Percentiles rank a stretch among this genome's conserved stretches.
Evolutionary conservation across 2,329 filamentous ascomycete genomes (phyloP).

Genomic region (Alternaria ventricosa): DNA sequence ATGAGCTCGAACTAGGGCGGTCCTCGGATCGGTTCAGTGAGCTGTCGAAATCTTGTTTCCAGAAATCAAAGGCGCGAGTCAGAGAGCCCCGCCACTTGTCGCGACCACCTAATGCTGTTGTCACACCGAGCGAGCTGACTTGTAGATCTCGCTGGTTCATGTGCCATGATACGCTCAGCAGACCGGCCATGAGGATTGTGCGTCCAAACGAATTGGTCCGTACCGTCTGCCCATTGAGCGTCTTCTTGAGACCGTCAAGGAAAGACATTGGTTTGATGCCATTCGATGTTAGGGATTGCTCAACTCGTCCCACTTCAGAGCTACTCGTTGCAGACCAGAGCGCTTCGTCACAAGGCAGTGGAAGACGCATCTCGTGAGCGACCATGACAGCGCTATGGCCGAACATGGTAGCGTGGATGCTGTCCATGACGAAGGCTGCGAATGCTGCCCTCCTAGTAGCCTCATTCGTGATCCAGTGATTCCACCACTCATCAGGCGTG

Average conservation of each 20-base stretch:
- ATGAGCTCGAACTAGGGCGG: slow-evolving; percentile 33
- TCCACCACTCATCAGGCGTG: slow-evolving; percentile 90
- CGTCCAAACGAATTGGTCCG: slow-evolving; percentile 92
- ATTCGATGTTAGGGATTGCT: slow-evolving; percentile 78
- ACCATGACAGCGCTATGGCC: slow-evolving; percentile 97
- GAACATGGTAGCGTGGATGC: slow-evolving; percentile 97
- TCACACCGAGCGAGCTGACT: slow-evolving; percentile 83
- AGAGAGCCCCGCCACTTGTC: slow-evolving; percentile 90
- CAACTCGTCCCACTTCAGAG: slow-evolving; percentile 82
- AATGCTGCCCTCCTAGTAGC: slow-evolving; percentile 89
- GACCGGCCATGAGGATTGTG: slow-evolving; percentile 89
- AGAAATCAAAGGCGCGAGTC: slow-evolving; percentile 88
- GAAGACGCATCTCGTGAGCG: slow-evolving; percentile 90
- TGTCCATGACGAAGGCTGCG: slow-evolving; percentile 93
- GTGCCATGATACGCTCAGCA: slow-evolving; percentile 94
- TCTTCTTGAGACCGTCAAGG: slow-evolving; percentile 88
- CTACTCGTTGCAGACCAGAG: slow-evolving; percentile 91
- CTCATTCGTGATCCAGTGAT: slow-evolving; percentile 93
- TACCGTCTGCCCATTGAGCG: slow-evolving; percentile 82
- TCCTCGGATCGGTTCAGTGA: slow-evolving; percentile 67
- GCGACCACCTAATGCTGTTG: slow-evolving; percentile 79
- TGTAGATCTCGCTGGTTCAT: slow-evolving; percentile 97
- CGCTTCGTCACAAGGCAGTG: slow-evolving; percentile 89
- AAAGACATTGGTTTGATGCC: slow-evolving; percentile 87
- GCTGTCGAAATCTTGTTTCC: slow-evolving; percentile 91